Percentiles rank a stretch among this genome's conserved stretches.
phyloP scores from a whole-genome alignment of 257 asterid genomes.

The Echites panduratus region DNA sequence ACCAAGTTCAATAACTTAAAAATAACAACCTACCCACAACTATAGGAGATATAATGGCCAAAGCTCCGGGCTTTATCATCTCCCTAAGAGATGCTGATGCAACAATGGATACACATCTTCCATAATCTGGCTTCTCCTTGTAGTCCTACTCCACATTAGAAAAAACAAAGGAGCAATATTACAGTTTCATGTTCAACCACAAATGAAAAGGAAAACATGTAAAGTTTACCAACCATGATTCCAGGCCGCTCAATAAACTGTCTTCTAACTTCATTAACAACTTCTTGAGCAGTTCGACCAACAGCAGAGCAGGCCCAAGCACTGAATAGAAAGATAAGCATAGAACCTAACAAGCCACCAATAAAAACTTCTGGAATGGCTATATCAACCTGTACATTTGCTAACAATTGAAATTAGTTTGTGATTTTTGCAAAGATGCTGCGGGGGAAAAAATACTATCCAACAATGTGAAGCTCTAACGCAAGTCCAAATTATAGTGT shows the following conservation, averaged over 20 bases:
- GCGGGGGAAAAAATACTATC: background rate
- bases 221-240: conserved; percentile 75
- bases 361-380: conserved; percentile 97
- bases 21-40: conserved; percentile 53
- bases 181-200: conserved; percentile 5
- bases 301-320: conserved; percentile 99
- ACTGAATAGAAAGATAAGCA: conserved; percentile 94
- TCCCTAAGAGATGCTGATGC: conserved; percentile 97
- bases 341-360: conserved; percentile 95
- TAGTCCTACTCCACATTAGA: conserved; percentile 69
- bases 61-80: conserved; percentile 98
- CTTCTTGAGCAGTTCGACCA: conserved; percentile 98
- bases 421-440: background rate
- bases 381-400: conserved; percentile 74
- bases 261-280: conserved; percentile 95
- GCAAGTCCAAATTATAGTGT: background rate
- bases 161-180: conserved; percentile 12
- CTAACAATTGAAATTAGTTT: conserved; percentile 1
- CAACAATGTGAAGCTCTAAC: conserved; percentile 7
- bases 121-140: conserved; percentile 95
- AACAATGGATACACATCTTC: conserved; percentile 95
- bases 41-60: conserved; percentile 92
- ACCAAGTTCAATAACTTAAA: background rate
- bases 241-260: conserved; percentile 99
- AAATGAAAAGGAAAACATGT: conserved; percentile 5